Conservation (phyloP, 2,329 filamentous ascomycete species). For the Lanzia echinophila region DNA sequence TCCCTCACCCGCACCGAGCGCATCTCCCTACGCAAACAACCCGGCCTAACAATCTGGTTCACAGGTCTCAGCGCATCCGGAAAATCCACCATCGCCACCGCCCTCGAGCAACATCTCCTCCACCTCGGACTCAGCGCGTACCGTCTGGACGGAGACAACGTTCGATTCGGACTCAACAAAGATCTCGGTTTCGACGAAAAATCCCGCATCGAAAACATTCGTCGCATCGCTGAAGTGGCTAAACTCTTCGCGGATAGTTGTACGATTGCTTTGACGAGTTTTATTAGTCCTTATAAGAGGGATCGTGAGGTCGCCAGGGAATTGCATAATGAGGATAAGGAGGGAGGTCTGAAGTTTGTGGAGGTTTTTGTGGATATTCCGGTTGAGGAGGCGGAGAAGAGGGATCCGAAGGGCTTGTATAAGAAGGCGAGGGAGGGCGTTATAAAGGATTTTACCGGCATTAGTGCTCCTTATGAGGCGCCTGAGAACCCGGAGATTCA, state of each 20-base stretch:
- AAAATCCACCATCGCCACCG: constrained; percentile 94
- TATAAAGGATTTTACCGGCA: constrained; percentile 96
- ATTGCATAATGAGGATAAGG: constrained; percentile 59
- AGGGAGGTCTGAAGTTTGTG: constrained; percentile 64
- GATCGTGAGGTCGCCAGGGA: constrained; percentile 78
- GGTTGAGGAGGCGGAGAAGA: constrained; percentile 84
- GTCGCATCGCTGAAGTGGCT: constrained; percentile 84
- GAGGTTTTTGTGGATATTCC: constrained; percentile 93
- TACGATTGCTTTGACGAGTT: constrained; percentile 84
- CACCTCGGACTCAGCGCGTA: constrained; percentile 79
- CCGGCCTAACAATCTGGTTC: constrained; percentile 94
- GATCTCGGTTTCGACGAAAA: constrained; percentile 90
- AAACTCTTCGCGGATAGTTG: constrained; percentile 92
- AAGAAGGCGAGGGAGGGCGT: constrained; percentile 91
- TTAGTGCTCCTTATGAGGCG: constrained; percentile 90
- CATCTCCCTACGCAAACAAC: constrained; percentile 68
- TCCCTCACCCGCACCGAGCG: constrained; percentile 72
- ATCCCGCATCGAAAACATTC: constrained; percentile 96
- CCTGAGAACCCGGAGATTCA: constrained; percentile 80
- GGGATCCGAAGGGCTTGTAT: constrained; percentile 95
- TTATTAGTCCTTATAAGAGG: constrained; percentile 90
- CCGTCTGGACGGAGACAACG: constrained; percentile 95
- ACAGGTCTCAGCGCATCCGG: constrained; percentile 93
- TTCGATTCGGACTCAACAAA: constrained; percentile 96
- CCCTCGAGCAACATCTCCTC: constrained; percentile 93